phyloP scores from a whole-genome alignment of 257 asterid genomes.

The Echites panduratus region DNA sequence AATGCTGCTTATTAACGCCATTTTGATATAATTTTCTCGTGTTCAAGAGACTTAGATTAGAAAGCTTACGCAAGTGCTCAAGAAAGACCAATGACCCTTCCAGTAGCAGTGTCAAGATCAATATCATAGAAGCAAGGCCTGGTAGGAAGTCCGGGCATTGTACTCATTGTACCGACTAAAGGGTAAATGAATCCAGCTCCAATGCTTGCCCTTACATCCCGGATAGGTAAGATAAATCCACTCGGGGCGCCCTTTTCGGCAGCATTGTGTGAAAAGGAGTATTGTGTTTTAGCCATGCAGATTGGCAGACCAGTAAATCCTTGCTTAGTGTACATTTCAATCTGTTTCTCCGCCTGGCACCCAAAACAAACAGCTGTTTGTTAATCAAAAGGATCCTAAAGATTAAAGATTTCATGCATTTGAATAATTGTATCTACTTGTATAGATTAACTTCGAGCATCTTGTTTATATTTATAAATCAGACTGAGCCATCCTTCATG shows the following conservation, averaged over 20 bases:
- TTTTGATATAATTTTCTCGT: neutral
- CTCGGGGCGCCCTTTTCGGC: constrained; percentile 84
- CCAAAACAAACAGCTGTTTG: constrained; percentile 6
- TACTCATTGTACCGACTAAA: constrained; percentile 92
- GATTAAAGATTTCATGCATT: neutral
- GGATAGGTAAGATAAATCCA: constrained; percentile 78
- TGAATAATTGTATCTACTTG: neutral
- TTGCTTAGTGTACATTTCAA: constrained; percentile 83
- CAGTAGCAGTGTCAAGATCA: constrained; percentile 77
- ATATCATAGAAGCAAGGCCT: constrained; percentile 96
- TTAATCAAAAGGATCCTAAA: neutral
- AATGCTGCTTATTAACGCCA: neutral
- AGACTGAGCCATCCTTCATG: neutral
- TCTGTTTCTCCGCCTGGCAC: constrained; percentile 84
- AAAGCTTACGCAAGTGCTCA: constrained; percentile 23
- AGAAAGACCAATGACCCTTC: constrained; percentile 86
- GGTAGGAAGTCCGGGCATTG: constrained; percentile 98
- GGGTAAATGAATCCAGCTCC: constrained; percentile 98
- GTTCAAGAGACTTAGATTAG: neutral
- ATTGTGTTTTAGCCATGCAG: constrained; percentile 99
- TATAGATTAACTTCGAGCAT: neutral
- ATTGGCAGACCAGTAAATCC: constrained; percentile 83
- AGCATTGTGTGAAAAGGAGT: constrained; percentile 82
- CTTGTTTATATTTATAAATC: too few relatives aligned
- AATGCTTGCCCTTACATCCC: constrained; percentile 88